Conservation (phyloP, 2,329 filamentous ascomycete genomes). For the Aureobasidium sp. region DNA sequence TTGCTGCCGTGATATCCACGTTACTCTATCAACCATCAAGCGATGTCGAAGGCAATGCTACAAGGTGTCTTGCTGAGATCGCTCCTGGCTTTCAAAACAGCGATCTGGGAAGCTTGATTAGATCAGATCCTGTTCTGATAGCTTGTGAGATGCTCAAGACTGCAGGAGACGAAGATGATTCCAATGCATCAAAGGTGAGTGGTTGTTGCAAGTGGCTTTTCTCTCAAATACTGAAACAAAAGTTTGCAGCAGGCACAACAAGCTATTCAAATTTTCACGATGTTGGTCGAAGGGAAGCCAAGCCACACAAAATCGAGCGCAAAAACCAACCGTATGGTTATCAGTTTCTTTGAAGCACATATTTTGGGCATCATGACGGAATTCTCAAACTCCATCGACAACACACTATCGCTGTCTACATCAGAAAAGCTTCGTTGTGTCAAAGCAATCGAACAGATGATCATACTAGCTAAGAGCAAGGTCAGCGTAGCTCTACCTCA, state of each 20-base stretch:
- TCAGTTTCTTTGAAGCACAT: conserved; percentile 72
- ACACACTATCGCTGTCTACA: conserved; percentile 30
- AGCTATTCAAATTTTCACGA: conserved; percentile 41
- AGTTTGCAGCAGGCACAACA: conserved; percentile 34
- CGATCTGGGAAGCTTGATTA: conserved; percentile 63
- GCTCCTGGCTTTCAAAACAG: conserved; percentile 61
- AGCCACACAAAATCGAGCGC: conserved; percentile 37
- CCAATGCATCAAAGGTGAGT: conserved; percentile 51
- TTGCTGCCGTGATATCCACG: conserved; percentile 52
- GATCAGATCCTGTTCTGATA: conserved; percentile 66
- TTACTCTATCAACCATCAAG: conserved; percentile 54
- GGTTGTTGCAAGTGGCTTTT: background rate
- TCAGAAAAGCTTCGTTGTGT: conserved; percentile 70
- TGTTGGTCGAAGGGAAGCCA: conserved; percentile 44
- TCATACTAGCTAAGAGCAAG: conserved; percentile 64
- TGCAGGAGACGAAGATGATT: conserved; percentile 60
- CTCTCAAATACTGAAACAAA: conserved; percentile 15
- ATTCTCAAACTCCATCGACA: conserved; percentile 72
- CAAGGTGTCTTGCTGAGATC: conserved; percentile 60
- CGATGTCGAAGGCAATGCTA: conserved; percentile 61
- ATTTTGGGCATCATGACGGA: conserved; percentile 80
- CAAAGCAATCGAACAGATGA: conserved; percentile 80
- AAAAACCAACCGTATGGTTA: conserved; percentile 53
- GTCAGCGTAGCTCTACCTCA: conserved; percentile 79
- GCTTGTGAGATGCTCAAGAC: conserved; percentile 77